Conservation (phyloP, 768 basidiomycete species). For the Podaxis sp. region DNA sequence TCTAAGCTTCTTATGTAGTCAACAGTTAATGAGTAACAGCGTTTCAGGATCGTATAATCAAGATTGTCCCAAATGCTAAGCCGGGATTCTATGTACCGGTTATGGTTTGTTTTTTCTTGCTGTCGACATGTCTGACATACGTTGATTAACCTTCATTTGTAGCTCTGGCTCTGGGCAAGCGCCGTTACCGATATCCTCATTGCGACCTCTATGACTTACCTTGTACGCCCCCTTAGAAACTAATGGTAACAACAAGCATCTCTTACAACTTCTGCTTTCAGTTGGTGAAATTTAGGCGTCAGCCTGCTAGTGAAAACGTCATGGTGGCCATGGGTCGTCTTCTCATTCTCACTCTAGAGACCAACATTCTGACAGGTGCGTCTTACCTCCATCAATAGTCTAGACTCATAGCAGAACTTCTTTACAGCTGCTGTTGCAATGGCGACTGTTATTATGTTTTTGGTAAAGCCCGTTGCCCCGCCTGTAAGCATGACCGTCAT, state of each 20-base stretch:
- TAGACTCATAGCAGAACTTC: neutral
- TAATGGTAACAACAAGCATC: neutral
- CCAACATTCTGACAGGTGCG: slow-evolving; percentile 2
- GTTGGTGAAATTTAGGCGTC: neutral
- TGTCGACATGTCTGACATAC: too few species aligned
- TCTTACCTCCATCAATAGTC: neutral
- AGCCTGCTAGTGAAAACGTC: neutral
- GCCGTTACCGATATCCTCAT: neutral
- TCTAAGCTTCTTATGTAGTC: neutral
- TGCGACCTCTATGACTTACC: slow-evolving; percentile 4
- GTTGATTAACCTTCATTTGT: neutral
- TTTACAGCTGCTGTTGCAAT: slow-evolving; percentile 7
- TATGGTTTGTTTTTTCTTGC: neutral
- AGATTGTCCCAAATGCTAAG: neutral
- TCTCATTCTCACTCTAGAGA: neutral
- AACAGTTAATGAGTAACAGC: neutral
- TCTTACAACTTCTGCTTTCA: neutral
- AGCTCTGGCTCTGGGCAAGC: neutral
- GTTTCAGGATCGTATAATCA: neutral
- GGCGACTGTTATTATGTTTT: neutral
- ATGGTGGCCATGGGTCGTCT: neutral
- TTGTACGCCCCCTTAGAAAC: neutral
- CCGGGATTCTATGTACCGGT: neutral
- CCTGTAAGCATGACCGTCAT: neutral
- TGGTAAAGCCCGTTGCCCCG: neutral